phyloP scores from a whole-genome alignment of 2,329 filamentous ascomycete genomes.

The Fusarium sp. region DNA sequence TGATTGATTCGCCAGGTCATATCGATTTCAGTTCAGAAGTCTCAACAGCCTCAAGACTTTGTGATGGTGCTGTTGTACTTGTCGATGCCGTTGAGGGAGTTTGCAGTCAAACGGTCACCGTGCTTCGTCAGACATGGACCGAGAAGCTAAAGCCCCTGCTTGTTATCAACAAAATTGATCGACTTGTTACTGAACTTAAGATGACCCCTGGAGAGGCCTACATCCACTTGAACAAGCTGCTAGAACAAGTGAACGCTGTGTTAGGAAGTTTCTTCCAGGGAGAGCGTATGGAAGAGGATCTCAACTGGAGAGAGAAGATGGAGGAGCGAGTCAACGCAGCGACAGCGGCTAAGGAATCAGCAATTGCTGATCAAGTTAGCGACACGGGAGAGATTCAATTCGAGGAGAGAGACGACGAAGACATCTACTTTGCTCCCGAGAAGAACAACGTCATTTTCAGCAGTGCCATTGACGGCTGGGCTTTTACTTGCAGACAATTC shows the following conservation, averaged over 20 bases:
- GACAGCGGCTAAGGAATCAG: conserved; percentile 69
- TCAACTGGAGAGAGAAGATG: conserved; percentile 93
- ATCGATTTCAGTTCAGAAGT: conserved; percentile 99
- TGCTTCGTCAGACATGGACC: conserved; percentile 92
- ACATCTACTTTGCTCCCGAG: conserved; percentile 97
- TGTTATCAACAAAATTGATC: conserved; percentile 98
- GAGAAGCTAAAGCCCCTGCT: conserved; percentile 95
- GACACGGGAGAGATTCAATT: conserved; percentile 74
- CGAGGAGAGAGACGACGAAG: conserved; percentile 93
- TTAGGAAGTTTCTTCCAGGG: conserved; percentile 98
- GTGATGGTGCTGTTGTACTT: conserved; percentile 92
- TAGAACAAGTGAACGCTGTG: conserved; percentile 97
- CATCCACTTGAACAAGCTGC: conserved; percentile 84
- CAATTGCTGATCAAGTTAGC: conserved; percentile 59
- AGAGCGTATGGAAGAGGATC: conserved; percentile 97
- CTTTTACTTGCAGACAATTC: conserved; percentile 95
- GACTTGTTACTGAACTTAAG: conserved; percentile 91
- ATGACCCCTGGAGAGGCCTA: conserved; percentile 93
- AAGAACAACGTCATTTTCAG: conserved; percentile 99
- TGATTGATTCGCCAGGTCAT: conserved; percentile 97
- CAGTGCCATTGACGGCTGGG: conserved; percentile 98
- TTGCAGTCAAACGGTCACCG: conserved; percentile 97
- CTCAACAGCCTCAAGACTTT: conserved; percentile 91
- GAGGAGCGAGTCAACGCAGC: conserved; percentile 84
- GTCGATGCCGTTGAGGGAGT: conserved; percentile 98